Percentiles rank a stretch among this genome's conserved stretches.
phyloP scores from a whole-genome alignment of 2,329 filamentous ascomycete genomes.

The Sporothrix humicola region DNA sequence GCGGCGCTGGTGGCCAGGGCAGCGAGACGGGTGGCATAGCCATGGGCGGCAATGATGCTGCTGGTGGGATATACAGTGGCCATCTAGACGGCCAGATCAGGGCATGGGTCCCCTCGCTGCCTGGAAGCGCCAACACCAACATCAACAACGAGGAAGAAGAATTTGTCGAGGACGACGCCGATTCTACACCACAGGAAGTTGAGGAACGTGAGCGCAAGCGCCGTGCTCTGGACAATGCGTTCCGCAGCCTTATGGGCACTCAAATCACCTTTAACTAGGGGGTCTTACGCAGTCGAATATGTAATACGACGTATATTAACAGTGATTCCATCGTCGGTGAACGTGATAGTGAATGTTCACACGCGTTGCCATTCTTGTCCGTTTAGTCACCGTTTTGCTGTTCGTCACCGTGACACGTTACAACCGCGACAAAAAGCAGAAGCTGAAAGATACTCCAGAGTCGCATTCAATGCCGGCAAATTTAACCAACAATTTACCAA shows the following conservation, averaged over 20 bases:
- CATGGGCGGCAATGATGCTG: slow-evolving; percentile 60
- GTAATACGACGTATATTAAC: background rate
- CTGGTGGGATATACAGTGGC: slow-evolving; percentile 73
- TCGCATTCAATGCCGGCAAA: background rate
- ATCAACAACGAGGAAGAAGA: slow-evolving; percentile 53
- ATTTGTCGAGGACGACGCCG: slow-evolving; percentile 50
- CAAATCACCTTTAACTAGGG: slow-evolving; percentile 64
- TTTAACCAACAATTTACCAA: background rate
- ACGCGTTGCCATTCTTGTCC: background rate
- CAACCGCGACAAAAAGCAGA: too few species aligned
- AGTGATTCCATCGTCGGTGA: background rate
- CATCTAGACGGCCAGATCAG: slow-evolving; percentile 85
- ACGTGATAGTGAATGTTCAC: background rate
- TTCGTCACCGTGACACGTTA: background rate
- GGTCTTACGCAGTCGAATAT: background rate
- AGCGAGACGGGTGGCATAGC: slow-evolving; percentile 61
- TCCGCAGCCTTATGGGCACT: slow-evolving; percentile 74
- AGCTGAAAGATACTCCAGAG: background rate
- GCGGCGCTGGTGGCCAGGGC: slow-evolving; percentile 64
- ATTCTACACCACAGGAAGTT: slow-evolving; percentile 50
- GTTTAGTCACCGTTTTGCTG: background rate
- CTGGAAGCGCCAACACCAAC: slow-evolving; percentile 40
- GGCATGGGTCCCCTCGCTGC: slow-evolving; percentile 69
- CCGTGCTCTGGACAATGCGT: slow-evolving; percentile 79
- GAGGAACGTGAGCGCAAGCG: slow-evolving; percentile 70